Evolutionary conservation across 2,329 filamentous ascomycete species (phyloP), one percentile per base, ranked within the genome.

Genomic region (Exserohilum turcica): DNA sequence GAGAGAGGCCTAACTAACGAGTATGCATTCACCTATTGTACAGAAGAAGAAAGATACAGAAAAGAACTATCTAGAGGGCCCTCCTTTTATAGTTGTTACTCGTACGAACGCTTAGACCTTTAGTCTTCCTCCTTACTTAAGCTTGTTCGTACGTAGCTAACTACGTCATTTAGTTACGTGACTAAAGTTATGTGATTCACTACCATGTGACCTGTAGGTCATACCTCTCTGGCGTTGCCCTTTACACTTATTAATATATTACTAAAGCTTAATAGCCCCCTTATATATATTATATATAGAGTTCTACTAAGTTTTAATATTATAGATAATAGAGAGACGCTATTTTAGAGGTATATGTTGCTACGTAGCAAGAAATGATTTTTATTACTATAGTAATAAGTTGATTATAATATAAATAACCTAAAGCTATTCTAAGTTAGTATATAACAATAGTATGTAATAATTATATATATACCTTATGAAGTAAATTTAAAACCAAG

Each of bases 201-300:
- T n/a, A n/a, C n/a, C n/a, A n/a, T n/a, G n/a, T n/a, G n/a, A n/a
- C n/a, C n/a, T n/a, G n/a, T n/a, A n/a, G n/a, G n/a, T n/a, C n/a
- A n/a, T n/a, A n/a, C n/a, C n/a, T n/a, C n/a, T n/a, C n/a, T n/a
- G n/a, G n/a, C n/a, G n/a, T n/a, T n/a, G n/a, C n/a, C n/a, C n/a
- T n/a, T n/a, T n/a, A n/a, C n/a, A n/a, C n/a, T 57, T 36, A 37
- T 57, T 48, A 43, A 57, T 52, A 39, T 51, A 57, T 24, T 15
- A 36, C 27, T 54, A 15, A 16, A 57, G 27, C 28, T 52, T 54
- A 35, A 57, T 4, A 24, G 19, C 49, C 5, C 28, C 12, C 13
- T 12, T 16, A 19, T 40, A 54, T 44, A 57, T 57, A 48, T 57
- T 39, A 29, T 40, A 52, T n/a, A 33, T n/a, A n/a, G n/a, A n/a